Evolutionary conservation across 2,329 filamentous ascomycete genomes (phyloP), one percentile per base, ranked within the genome.

Genomic region (Blastomyces silverae): DNA sequence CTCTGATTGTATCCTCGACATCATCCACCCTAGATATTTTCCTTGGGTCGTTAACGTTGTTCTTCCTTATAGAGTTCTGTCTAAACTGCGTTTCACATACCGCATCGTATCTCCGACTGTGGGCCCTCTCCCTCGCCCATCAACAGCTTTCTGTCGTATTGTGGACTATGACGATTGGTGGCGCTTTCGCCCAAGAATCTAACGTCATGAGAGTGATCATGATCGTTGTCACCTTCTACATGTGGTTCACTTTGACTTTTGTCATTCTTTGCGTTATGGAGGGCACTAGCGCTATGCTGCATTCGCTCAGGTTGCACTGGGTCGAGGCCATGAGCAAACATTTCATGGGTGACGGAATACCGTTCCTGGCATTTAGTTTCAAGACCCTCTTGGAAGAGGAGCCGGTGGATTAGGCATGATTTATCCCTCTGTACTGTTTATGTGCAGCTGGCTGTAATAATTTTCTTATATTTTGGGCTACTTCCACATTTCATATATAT

Each of bases 41-140:
- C 28, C 25, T 37, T 17, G 31, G 10, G 39, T 46, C 60, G 57
- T 73, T 77, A 72, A 75, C 68, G 20, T 37, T 44, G 48, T 11
- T 28, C 15, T 37, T 37, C 11, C 42, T 31, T 31, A 4, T 70
- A 92, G 91, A 99, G 84, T 99, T 99, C 82, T 99, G 94, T 76
- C 84, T 99, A 72, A 99, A 99, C 83, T 97, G 93, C 77, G 93
- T 99, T 68, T 99, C 94, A 39, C 94, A 99, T 80, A 99, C 95
- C 4, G 94, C 94, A 4, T 99, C 94, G 0, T 99, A 99, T 79
- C 89, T 99, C 59, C 94, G 94, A 82, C 89, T 99, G 56, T 99
- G 94, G 94, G 94, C 94, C 42, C 79, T 99, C 71, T 99, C 94
- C 1, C 88, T 99, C 66, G 94, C 94, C 42, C 94, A 99, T 82